These are phyloP conservation scores for Coniochaeta sp. DNA, from an alignment of 2,329 filamentous ascomycete species.

Conservation along the genomic window DNA sequence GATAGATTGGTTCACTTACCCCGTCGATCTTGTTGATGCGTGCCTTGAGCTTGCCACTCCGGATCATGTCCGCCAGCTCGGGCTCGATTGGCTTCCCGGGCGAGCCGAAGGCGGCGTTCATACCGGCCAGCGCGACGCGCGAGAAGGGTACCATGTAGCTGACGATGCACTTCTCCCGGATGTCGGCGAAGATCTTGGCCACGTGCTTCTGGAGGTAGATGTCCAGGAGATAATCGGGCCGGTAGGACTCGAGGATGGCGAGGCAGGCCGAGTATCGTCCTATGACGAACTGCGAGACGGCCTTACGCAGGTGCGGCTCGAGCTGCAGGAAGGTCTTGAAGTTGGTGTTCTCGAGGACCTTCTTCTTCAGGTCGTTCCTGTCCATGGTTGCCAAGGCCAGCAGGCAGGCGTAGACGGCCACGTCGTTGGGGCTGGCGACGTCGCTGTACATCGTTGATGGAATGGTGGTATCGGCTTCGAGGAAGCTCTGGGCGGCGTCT, in stretches of 20 bases:
- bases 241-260: constrained; percentile 72
- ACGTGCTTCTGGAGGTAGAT: constrained; percentile 76
- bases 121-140: constrained; percentile 70
- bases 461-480: constrained; percentile 49
- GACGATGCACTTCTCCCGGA: constrained; percentile 86
- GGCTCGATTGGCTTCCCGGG: constrained; percentile 57
- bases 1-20: constrained; percentile 29
- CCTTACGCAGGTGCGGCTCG: constrained; percentile 89
- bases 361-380: constrained; percentile 63
- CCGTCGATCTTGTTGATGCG: constrained; percentile 79
- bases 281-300: constrained; percentile 81
- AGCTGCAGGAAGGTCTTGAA: constrained; percentile 88
- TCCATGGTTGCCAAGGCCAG: constrained; percentile 88
- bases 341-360: constrained; percentile 69
- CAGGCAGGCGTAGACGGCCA: constrained; percentile 87
- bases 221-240: constrained; percentile 83
- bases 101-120: constrained; percentile 69
- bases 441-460: constrained; percentile 55
- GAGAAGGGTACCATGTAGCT: constrained; percentile 92
- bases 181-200: constrained; percentile 59
- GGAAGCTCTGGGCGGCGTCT: constrained; percentile 67
- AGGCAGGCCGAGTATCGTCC: constrained; percentile 85
- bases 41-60: constrained; percentile 62
- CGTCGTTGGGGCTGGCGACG: constrained; percentile 74
- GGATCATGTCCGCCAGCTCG: constrained; percentile 76